Evolutionary conservation across 768 basidiomycete genomes (phyloP).

Genomic region (Leucosporidium scottii): DNA sequence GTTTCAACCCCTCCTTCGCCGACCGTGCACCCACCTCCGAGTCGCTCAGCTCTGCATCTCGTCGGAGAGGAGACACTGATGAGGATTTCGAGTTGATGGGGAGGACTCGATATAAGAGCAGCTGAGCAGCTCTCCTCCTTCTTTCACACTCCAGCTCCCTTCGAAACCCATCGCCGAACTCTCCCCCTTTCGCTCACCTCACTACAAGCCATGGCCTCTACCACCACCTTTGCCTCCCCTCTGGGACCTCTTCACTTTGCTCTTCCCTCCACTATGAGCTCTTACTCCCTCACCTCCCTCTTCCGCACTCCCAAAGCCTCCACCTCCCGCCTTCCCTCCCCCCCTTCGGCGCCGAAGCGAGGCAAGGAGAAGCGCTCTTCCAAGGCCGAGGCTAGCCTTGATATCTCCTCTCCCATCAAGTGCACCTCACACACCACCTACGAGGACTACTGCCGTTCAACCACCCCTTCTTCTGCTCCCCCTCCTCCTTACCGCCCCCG

Average conservation of each 20-base stretch:
- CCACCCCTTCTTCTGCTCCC: neutral
- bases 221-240: neutral
- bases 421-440: neutral
- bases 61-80: too few species aligned
- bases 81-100: too few species aligned
- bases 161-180: neutral
- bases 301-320: neutral
- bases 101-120: too few species aligned
- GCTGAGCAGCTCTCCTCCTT: neutral
- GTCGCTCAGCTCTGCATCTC: too few species aligned
- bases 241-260: slow-evolving; percentile 1
- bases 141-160: neutral
- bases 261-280: neutral
- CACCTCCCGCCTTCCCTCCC: too few species aligned
- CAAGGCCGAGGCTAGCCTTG: neutral
- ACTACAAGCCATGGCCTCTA: neutral
- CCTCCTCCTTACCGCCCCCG: slow-evolving; percentile 1
- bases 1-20: too few species aligned
- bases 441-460: neutral
- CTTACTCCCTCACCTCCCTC: neutral
- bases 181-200: neutral
- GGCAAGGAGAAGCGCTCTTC: neutral
- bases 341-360: too few species aligned
- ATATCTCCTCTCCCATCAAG: neutral
- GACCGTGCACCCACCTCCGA: too few species aligned